Base-by-base conservation (phyloP, 2,329 filamentous ascomycete species). In the Arachnopeziza araneosa region DNA sequence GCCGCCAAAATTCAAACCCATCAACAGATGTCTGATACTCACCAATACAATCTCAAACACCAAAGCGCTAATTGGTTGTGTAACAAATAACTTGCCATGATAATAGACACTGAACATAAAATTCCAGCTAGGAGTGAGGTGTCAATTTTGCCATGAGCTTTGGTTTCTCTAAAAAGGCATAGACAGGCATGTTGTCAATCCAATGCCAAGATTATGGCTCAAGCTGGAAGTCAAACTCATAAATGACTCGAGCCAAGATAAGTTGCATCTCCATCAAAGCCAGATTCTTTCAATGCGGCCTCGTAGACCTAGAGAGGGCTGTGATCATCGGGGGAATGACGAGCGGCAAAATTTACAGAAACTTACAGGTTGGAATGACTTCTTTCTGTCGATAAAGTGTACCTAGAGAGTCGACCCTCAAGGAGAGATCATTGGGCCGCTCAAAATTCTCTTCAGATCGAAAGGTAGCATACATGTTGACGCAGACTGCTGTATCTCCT, bases 321-420 rank as follows among this genome's bases (percentile, higher is more conserved):
- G 19, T n/a, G 7, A 50, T 50, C n/a, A 8, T 21, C n/a, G n/a
- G 19, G 6, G n/a, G 49, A 6, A 23, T 8, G 19, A 32, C 7
- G 7, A 32, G 9, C 9, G 51, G 51, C n/a, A n/a, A 53, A 24
- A 53, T 53, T 32, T 17, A 23, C 22, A 19, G 12, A 9, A 24
- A 56, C 55, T 56, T 24, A 51, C 55, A 1, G 73, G 70, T 49
- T 73, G 70, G 14, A 74, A 61, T 0, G 61, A 65, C 1, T 71
- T 70, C 21, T 67, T 65, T 10, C 72, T 72, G 51, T 78, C 76
- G 5, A 58, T 56, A 48, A 56, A 51, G 71, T 74, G n/a, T 55
- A 57, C 6, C 63, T 61, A 2, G 57, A 32, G 2, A 78, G 60
- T 63, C 65, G 64, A 12, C 66, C 56, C 24, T 68, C 63, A 2